Percentiles rank a stretch among this genome's conserved stretches.
Evolutionary conservation across 176 grass and related monocot species (phyloP).

Genomic region (Triticum urartu): DNA sequence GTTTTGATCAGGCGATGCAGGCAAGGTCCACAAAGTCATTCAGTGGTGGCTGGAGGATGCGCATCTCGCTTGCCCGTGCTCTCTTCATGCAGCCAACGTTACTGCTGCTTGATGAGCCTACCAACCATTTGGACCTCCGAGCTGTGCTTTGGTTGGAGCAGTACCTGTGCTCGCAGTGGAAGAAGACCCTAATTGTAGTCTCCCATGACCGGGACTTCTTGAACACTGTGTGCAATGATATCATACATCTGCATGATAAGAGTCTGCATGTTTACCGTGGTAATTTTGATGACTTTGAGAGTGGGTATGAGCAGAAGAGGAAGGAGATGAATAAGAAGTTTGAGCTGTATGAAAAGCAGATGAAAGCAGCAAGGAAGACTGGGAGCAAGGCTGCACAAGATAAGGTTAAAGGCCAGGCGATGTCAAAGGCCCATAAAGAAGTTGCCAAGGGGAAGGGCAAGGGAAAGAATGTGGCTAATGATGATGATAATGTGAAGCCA

Average conservation of each 20-base stretch:
- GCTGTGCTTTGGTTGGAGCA: slow-evolving; percentile 74
- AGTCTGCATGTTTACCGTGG: slow-evolving; percentile 48
- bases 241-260: slow-evolving; percentile 46
- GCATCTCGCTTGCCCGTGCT: slow-evolving; percentile 41
- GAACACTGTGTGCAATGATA: slow-evolving; percentile 62
- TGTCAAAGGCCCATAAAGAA: background rate
- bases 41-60: slow-evolving; percentile 13
- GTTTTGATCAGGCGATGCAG: slow-evolving; percentile 36
- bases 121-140: slow-evolving; percentile 70
- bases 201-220: slow-evolving; percentile 72
- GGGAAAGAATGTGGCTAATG: background rate
- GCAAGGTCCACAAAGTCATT: background rate
- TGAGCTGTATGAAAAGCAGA: slow-evolving; percentile 50
- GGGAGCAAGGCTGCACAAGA: slow-evolving; percentile 35
- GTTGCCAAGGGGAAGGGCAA: slow-evolving; percentile 3
- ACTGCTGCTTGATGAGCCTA: slow-evolving; percentile 61
- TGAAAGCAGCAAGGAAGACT: slow-evolving; percentile 50
- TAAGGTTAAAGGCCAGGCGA: background rate
- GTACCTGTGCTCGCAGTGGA: slow-evolving; percentile 57
- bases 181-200: slow-evolving; percentile 64
- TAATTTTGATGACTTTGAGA: slow-evolving; percentile 70
- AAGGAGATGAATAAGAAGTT: slow-evolving; percentile 53
- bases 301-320: slow-evolving; percentile 56
- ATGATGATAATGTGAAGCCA: background rate
- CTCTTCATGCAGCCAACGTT: slow-evolving; percentile 78